A percentile compares a stretch with the other conserved stretches of the same genome.
phyloP scores from a whole-genome alignment of 2,329 filamentous ascomycete species.

The Pezicula carpinea region DNA sequence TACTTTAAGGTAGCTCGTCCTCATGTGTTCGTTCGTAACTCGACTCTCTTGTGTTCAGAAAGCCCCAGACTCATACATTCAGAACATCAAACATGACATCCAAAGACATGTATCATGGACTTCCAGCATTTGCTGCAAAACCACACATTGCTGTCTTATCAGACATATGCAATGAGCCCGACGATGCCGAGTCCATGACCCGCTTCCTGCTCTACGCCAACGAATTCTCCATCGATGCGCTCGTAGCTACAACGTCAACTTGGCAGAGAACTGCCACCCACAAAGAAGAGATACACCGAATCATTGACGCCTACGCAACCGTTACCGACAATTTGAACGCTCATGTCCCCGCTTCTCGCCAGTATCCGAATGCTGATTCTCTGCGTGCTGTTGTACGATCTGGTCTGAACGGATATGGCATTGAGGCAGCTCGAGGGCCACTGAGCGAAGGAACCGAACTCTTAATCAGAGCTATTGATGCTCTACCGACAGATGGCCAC shows the following conservation, averaged over 20 bases:
- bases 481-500: slow-evolving; percentile 30
- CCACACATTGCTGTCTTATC: slow-evolving; percentile 36
- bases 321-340: slow-evolving; percentile 43
- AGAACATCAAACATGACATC: neutral
- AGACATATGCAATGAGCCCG: slow-evolving; percentile 43
- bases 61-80: neutral
- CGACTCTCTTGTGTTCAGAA: neutral
- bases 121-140: neutral
- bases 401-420: slow-evolving; percentile 27
- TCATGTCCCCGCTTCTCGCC: slow-evolving; percentile 39
- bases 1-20: too few species aligned
- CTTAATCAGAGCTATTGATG: slow-evolving; percentile 37
- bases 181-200: slow-evolving; percentile 40
- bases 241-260: slow-evolving; percentile 41
- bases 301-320: slow-evolving; percentile 38
- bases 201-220: slow-evolving; percentile 41
- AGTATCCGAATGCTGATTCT: slow-evolving; percentile 36
- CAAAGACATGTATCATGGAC: neutral
- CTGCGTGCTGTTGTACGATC: slow-evolving; percentile 32
- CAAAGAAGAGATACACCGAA: slow-evolving; percentile 36
- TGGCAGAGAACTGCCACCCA: slow-evolving; percentile 38
- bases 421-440: slow-evolving; percentile 6
- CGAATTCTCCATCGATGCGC: slow-evolving; percentile 40
- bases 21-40: too few species aligned
- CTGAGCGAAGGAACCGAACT: slow-evolving; percentile 34